Evolutionary conservation across 257 asterid genomes (phyloP), one percentile per base, ranked within the genome.

Genomic region (Apocynum venetum): DNA sequence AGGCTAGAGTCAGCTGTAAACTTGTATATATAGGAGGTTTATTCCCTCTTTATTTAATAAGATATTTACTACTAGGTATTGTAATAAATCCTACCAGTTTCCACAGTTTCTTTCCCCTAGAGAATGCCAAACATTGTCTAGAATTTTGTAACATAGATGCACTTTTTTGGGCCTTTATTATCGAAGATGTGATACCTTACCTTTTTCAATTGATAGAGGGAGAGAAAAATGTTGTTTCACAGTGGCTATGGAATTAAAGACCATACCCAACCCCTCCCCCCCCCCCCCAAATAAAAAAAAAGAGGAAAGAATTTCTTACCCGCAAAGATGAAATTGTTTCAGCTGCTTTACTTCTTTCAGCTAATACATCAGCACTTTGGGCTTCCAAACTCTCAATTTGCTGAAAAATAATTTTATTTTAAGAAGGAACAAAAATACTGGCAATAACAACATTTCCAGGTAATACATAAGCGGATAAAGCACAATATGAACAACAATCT

Each of bases 381-480:
- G 93, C 94, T 82, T 95, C 92, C 89, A 95, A 76, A 83, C 84
- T 84, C 85, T 93, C 97, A 76, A 88, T 87, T 91, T 95, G 93
- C 99, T 95, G 91, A 77, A 69, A 25, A 25, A 25, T 25, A 25
- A 25, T 25, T 59, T 38, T 51, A 35, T 35, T 48, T 79, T 13
- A 78, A 75, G 74, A 67, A 52, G 71, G 67, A 68, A 74, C 49
- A 72, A 83, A 81, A n/a, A 56, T n/a, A 68, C 6, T 25, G 48
- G 36, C 63, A 57, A 59, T 70, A 53, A 71, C 55, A 4, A 46
- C 49, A 66, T 38, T 77, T 49, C 43, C 38, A 65, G 70, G 74
- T 52, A 46, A 44, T 46, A 70, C 75, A 41, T 55, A 36, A 4
- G 51, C 44, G 51, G 66, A 77, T 52, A 71, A 57, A 69, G 77